phyloP scores from a whole-genome alignment of 1,139 yeast genomes.

The Saccharomyces hybrid region DNA sequence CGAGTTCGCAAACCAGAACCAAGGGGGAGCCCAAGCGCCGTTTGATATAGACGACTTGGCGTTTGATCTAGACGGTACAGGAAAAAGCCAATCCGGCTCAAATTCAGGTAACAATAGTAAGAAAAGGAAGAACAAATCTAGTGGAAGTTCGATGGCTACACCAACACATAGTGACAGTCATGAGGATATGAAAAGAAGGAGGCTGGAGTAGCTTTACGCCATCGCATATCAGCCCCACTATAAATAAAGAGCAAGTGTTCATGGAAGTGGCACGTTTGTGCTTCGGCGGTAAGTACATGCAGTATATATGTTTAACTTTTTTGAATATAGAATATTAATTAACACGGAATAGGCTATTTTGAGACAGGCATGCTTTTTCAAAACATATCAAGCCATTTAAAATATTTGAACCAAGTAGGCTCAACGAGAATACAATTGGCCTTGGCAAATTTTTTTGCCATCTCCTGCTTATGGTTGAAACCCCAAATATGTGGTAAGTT shows the following conservation, averaged over 20 bases:
- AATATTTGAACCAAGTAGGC: conserved; percentile 72
- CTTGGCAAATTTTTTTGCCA: conserved; percentile 38
- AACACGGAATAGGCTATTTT: conserved; percentile 28
- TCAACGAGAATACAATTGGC: conserved; percentile 64
- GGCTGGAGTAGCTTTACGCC: conserved; percentile 21
- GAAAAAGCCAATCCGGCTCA: conserved; percentile 9
- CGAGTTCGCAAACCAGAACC: conserved; percentile 26
- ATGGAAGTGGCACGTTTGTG: neutral
- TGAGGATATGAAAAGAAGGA: conserved; percentile 30
- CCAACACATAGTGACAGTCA: conserved; percentile 28
- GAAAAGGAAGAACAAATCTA: conserved; percentile 28
- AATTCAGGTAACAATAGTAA: conserved; percentile 13
- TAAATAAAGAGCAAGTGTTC: neutral
- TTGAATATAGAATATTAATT: conserved; percentile 22
- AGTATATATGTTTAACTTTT: neutral
- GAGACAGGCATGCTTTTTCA: conserved; percentile 23
- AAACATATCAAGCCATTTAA: conserved; percentile 47
- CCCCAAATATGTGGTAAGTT: neutral
- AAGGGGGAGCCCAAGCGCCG: conserved; percentile 10
- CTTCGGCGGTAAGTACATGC: neutral
- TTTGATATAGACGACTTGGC: conserved; percentile 32
- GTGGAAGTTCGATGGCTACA: conserved; percentile 32
- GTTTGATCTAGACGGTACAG: conserved; percentile 33
- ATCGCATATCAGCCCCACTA: neutral
- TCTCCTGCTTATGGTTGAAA: neutral